These are phyloP conservation scores for Apiotrichum veenhuisii DNA, from an alignment of 1,284 basidiomycete species.

Conservation along the genomic window DNA sequence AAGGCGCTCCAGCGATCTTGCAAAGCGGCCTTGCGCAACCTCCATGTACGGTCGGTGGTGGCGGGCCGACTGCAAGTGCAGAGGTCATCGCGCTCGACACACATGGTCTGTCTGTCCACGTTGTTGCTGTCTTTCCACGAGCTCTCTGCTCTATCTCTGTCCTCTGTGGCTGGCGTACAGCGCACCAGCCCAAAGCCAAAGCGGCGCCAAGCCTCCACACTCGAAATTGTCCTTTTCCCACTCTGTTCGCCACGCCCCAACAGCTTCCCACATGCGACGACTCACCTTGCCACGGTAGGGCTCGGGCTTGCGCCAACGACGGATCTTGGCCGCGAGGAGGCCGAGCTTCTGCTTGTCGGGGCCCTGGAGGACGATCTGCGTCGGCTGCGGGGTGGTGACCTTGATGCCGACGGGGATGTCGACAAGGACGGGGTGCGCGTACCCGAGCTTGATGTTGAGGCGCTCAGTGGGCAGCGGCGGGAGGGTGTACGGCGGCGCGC, in stretches of 20 bases:
- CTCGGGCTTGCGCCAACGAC: slow-evolving; percentile 82
- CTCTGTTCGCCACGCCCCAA: neutral
- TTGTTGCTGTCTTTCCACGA: too few species aligned
- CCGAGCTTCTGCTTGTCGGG: slow-evolving; percentile 64
- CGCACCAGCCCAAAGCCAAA: too few species aligned
- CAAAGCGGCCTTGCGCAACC: too few species aligned
- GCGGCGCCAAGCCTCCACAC: too few species aligned
- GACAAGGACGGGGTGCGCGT: slow-evolving; percentile 79
- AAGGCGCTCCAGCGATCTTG: too few species aligned
- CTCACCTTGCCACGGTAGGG: slow-evolving; percentile 95
- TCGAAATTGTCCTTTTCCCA: too few species aligned
- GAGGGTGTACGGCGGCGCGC: slow-evolving; percentile 20
- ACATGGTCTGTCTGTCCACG: too few species aligned
- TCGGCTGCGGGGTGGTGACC: slow-evolving; percentile 54
- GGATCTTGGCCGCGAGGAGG: slow-evolving; percentile 80
- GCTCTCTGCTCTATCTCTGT: too few species aligned
- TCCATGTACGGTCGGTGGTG: too few species aligned
- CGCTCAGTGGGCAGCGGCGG: slow-evolving; percentile 35
- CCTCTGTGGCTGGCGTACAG: too few species aligned
- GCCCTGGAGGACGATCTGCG: slow-evolving; percentile 54
- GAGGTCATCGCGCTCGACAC: too few species aligned
- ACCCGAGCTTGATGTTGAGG: slow-evolving; percentile 85
- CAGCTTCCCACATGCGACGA: slow-evolving; percentile 11
- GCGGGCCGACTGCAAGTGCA: too few species aligned
- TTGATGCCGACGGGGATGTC: slow-evolving; percentile 76